Evolutionary conservation across 2,329 filamentous ascomycete genomes (phyloP), one percentile per base, ranked within the genome.

Genomic region (Alternaria burnsii): DNA sequence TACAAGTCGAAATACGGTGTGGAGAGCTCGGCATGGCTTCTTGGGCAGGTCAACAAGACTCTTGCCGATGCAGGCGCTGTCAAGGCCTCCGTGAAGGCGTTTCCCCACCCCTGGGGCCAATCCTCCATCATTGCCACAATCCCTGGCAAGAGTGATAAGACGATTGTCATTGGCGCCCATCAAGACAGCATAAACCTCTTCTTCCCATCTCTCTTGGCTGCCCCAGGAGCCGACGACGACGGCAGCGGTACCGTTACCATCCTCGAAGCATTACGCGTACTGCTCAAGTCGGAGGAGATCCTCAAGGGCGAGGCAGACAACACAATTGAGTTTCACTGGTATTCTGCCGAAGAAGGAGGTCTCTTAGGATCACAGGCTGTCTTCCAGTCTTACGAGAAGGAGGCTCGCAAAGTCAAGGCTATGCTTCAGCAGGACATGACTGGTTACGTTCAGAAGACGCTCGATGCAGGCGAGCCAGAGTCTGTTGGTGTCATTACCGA

Each of bases 341-440:
- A 97, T 82, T 92, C 89, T 44, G 93, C 92, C 11, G 93, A 97
- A 78, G 93, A 97, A 79, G 93, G 90, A 52, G 93, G 94, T 34
- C 84, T 97, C 46, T 86, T 97, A 4, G 93, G 93, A 60, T 94
- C 91, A 71, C 93, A 97, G 78, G 94, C 91, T 55, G 91, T 98
- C 77, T 98, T 97, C 83, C 85, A 87, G 52, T 82, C 87, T 8
- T 98, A 98, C 75, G 89, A 91, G 79, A 88, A 89, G 76, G 80
- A 86, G 22, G 85, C 86, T 32, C 87, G 89, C 26, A 88, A 94
- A 67, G 86, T 98, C 78, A 96, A 94, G 82, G 94, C 94, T 34
- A 98, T 98, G 95, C 87, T 98, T 55, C 94, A 98, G 82, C 94
- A 98, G 80, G 94, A 98, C 79, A 98, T 98, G 94, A 78, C 76